Evolutionary conservation across 2,329 filamentous ascomycete genomes (phyloP).

Genomic region (Phaeomoniella chlamydospora): DNA sequence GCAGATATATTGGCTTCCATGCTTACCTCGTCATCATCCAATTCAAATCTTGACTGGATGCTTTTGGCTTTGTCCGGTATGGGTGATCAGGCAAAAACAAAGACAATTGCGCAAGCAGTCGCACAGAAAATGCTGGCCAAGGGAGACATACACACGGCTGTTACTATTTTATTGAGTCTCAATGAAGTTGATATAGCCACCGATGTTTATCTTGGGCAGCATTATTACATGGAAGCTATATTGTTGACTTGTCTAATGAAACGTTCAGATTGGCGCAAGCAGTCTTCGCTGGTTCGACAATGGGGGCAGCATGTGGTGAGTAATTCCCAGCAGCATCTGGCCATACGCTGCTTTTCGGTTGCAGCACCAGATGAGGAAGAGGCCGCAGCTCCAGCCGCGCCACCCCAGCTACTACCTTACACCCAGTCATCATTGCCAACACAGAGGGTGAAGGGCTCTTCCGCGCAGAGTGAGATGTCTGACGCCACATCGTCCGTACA

Average conservation of each 20-base stretch:
- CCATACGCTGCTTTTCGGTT: conserved; percentile 85
- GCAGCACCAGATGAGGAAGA: conserved; percentile 58
- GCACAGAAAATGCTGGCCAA: conserved; percentile 80
- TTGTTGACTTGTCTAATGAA: conserved; percentile 73
- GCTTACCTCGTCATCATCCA: conserved; percentile 62
- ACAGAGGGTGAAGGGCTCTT: background rate
- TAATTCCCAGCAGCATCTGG: conserved; percentile 75
- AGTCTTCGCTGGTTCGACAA: conserved; percentile 74
- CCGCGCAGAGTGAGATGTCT: background rate
- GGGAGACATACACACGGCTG: conserved; percentile 81
- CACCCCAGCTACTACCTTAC: conserved; percentile 42
- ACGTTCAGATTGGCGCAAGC: conserved; percentile 79
- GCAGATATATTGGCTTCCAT: conserved; percentile 61
- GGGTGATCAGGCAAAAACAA: conserved; percentile 61
- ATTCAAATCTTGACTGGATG: conserved; percentile 96
- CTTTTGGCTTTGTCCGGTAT: conserved; percentile 81
- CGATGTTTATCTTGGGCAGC: conserved; percentile 87
- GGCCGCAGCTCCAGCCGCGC: conserved; percentile 76
- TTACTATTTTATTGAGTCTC: conserved; percentile 82
- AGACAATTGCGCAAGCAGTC: conserved; percentile 80
- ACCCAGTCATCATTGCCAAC: background rate
- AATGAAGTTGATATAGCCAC: conserved; percentile 90
- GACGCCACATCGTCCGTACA: conserved; percentile 42
- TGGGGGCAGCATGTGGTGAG: conserved; percentile 90
- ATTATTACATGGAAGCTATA: conserved; percentile 82